Conservation (phyloP, 352 stramenopile genomes). For the Globisporangium nagaii region DNA sequence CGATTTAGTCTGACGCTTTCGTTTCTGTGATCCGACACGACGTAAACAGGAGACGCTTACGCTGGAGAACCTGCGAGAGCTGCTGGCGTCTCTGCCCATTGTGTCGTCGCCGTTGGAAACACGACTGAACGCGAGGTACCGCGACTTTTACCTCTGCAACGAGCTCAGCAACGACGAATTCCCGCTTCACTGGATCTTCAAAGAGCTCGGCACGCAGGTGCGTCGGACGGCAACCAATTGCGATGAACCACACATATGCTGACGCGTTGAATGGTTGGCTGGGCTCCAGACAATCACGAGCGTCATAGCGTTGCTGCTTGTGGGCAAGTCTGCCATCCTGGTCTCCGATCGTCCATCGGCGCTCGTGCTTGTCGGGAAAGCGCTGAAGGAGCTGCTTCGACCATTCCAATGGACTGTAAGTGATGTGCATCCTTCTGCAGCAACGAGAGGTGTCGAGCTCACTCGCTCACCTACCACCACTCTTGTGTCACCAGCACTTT, state of each 20-base stretch:
- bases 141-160: constrained; percentile 27
- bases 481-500: constrained; percentile 25
- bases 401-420: constrained; percentile 59
- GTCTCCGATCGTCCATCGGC: constrained; percentile 40
- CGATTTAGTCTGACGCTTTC: too few relatives aligned
- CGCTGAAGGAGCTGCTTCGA: constrained; percentile 30
- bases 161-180: constrained; percentile 11
- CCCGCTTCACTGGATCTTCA: constrained; percentile 34
- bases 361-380: constrained; percentile 32
- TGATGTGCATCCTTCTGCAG: too few relatives aligned
- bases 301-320: constrained; percentile 37
- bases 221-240: not conserved
- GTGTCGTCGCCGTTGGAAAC: not conserved
- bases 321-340: constrained; percentile 48
- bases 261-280: not conserved
- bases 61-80: constrained; percentile 2
- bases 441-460: too few relatives aligned
- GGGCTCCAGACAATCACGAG: constrained; percentile 36
- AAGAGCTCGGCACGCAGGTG: constrained; percentile 58
- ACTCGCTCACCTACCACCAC: too few relatives aligned
- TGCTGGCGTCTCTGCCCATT: not conserved
- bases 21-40: too few relatives aligned
- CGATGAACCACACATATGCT: not conserved
- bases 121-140: constrained; percentile 23
- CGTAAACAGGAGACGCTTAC: constrained; percentile 9